Conservation (phyloP, 1,284 basidiomycete species). For the Rhodofomes roseus region DNA sequence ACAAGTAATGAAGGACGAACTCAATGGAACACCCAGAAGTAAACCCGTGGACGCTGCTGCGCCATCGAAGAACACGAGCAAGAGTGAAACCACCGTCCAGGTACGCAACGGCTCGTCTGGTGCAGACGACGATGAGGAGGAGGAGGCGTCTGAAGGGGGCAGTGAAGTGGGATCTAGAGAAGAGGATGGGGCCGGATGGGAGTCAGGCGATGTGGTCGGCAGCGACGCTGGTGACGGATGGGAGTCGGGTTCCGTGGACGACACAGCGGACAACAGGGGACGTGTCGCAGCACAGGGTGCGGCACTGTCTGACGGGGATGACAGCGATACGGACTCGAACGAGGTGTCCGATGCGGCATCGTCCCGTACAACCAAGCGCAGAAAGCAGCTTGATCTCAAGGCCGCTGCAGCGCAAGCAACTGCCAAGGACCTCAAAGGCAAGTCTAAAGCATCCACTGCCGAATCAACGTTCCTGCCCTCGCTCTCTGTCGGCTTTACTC, state of each 20-base stretch:
- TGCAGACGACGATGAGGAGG: slow-evolving; percentile 23
- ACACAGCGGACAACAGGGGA: neutral
- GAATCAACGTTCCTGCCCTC: slow-evolving; percentile 86
- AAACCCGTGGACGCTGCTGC: slow-evolving; percentile 24
- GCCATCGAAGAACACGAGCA: slow-evolving; percentile 20
- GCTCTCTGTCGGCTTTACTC: slow-evolving; percentile 80
- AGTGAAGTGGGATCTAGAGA: slow-evolving; percentile 18
- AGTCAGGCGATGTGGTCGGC: slow-evolving; percentile 32
- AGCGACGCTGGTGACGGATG: slow-evolving; percentile 6
- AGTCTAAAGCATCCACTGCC: slow-evolving; percentile 22
- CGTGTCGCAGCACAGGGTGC: neutral
- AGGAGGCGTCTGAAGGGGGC: slow-evolving; percentile 41
- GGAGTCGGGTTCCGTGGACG: slow-evolving; percentile 14
- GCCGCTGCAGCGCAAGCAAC: neutral
- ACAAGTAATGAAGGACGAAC: slow-evolving; percentile 38
- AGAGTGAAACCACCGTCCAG: neutral
- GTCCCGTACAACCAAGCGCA: neutral
- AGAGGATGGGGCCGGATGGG: slow-evolving; percentile 21
- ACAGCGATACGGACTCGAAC: slow-evolving; percentile 9
- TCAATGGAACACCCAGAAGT: slow-evolving; percentile 32
- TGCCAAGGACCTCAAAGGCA: slow-evolving; percentile 10
- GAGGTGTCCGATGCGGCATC: slow-evolving; percentile 14
- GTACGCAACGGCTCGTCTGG: neutral
- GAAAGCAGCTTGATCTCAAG: slow-evolving; percentile 2
- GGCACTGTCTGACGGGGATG: slow-evolving; percentile 15